These are phyloP conservation scores for Geranomyces michiganensis DNA, from an alignment of 192 early-diverging fungal genomes.

Conservation along the genomic window DNA sequence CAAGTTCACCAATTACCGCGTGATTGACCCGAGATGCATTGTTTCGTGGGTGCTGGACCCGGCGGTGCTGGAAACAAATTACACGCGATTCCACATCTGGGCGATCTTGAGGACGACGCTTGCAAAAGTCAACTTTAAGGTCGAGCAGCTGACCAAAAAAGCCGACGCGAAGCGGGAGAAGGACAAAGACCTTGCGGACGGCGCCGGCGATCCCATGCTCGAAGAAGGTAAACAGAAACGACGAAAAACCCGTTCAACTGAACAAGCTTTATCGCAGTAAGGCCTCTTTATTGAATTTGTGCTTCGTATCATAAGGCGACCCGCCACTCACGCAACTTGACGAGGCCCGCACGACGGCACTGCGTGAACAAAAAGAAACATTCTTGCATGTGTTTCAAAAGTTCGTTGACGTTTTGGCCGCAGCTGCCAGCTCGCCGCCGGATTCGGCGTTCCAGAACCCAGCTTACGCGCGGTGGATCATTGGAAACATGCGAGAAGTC, in stretches of 20 bases:
- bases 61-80: constrained; percentile 34
- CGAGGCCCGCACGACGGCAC: constrained; percentile 66
- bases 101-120: constrained; percentile 84
- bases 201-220: constrained; percentile 28
- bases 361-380: constrained; percentile 80
- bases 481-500: constrained; percentile 65
- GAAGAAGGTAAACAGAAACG: constrained; percentile 26
- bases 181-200: constrained; percentile 32
- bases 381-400: constrained; percentile 68
- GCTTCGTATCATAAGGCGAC: too few species aligned
- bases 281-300: too few species aligned
- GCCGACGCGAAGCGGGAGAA: constrained; percentile 41
- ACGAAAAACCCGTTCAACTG: too few species aligned
- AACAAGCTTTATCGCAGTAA: too few species aligned
- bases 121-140: constrained; percentile 83
- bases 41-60: constrained; percentile 72
- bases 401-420: constrained; percentile 32
- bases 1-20: constrained; percentile 94
- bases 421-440: too few species aligned
- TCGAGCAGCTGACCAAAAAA: constrained; percentile 67
- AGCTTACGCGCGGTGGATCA: constrained; percentile 61
- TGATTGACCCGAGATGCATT: constrained; percentile 82
- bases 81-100: constrained; percentile 73
- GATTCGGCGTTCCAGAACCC: constrained; percentile 24
- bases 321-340: too few species aligned